These are phyloP conservation scores for Candida fluviatilis DNA, from an alignment of 805 yeast species.

Conservation along the genomic window DNA sequence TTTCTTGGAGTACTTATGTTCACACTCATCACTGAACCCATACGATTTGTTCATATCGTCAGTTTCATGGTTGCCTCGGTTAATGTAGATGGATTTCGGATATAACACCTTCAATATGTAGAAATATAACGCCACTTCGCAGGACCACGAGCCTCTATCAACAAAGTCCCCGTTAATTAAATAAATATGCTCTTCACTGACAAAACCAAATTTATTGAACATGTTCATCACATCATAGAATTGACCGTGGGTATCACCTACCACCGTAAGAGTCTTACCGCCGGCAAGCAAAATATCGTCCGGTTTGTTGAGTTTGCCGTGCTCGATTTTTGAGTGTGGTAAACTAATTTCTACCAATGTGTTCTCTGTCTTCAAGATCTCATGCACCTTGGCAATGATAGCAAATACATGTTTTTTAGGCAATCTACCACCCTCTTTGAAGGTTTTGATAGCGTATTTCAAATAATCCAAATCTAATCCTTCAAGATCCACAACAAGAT, in stretches of 20 bases:
- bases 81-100: conserved; percentile 68
- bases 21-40: conserved; percentile 96
- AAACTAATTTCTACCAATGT: conserved; percentile 69
- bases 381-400: conserved; percentile 67
- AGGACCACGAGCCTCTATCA: conserved; percentile 97
- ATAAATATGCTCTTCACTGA: conserved; percentile 62
- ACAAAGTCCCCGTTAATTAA: conserved; percentile 97
- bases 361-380: conserved; percentile 60
- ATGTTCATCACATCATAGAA: conserved; percentile 84
- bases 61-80: conserved; percentile 97
- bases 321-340: conserved; percentile 25
- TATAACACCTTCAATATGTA: conserved; percentile 72
- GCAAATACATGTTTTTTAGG: conserved; percentile 85
- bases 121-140: conserved; percentile 84
- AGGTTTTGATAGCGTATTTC: conserved; percentile 59
- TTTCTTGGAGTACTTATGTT: conserved; percentile 78
- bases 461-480: conserved; percentile 54
- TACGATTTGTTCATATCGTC: conserved; percentile 95
- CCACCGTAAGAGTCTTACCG: conserved; percentile 65
- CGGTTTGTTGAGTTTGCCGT: background rate
- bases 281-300: conserved; percentile 22
- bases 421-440: conserved; percentile 66
- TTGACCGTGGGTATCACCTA: conserved; percentile 98
- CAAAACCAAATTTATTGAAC: conserved; percentile 71
- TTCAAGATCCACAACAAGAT: conserved; percentile 27